A percentile compares a stretch with the other conserved stretches of the same genome.
Evolutionary conservation across 192 early-diverging fungal species (phyloP).

Genomic region (Coemansia sp.): DNA sequence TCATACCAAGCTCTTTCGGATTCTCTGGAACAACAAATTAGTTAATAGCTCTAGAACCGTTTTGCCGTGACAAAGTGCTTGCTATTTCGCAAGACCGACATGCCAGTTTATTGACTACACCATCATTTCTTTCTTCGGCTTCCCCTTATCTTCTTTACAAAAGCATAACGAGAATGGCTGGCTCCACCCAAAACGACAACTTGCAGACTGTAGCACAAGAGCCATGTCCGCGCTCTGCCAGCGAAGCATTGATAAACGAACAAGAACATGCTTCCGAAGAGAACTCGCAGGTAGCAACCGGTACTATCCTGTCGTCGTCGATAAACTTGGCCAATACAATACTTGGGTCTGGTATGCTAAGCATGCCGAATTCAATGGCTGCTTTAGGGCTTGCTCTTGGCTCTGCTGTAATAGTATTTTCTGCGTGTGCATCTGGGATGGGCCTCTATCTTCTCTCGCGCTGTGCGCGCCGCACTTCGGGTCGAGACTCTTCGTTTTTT

Average conservation of each 20-base stretch:
- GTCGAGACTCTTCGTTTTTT: slow-evolving; percentile 87
- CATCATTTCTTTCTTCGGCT: background rate
- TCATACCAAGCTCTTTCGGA: no score
- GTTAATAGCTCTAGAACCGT: no score
- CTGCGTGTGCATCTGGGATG: slow-evolving; percentile 70
- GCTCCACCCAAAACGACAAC: background rate
- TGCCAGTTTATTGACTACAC: background rate
- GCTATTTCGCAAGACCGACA: background rate
- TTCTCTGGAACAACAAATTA: no score
- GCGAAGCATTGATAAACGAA: slow-evolving; percentile 22
- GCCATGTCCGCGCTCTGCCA: slow-evolving; percentile 26
- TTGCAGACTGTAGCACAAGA: background rate
- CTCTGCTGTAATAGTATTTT: slow-evolving; percentile 76
- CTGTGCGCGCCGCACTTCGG: slow-evolving; percentile 72
- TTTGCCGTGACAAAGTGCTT: no score
- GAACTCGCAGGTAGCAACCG: slow-evolving; percentile 55
- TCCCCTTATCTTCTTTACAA: background rate
- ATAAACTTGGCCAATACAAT: slow-evolving; percentile 96
- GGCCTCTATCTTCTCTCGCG: slow-evolving; percentile 84
- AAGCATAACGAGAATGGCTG: background rate
- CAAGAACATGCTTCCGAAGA: slow-evolving; percentile 28
- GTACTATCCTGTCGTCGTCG: slow-evolving; percentile 64
- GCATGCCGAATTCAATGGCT: slow-evolving; percentile 91
- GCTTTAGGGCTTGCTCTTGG: slow-evolving; percentile 82
- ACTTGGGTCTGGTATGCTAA: slow-evolving; percentile 95